Conservation (phyloP, 2,329 filamentous ascomycete genomes). For the Hawksworthiomyces lignivorus region DNA sequence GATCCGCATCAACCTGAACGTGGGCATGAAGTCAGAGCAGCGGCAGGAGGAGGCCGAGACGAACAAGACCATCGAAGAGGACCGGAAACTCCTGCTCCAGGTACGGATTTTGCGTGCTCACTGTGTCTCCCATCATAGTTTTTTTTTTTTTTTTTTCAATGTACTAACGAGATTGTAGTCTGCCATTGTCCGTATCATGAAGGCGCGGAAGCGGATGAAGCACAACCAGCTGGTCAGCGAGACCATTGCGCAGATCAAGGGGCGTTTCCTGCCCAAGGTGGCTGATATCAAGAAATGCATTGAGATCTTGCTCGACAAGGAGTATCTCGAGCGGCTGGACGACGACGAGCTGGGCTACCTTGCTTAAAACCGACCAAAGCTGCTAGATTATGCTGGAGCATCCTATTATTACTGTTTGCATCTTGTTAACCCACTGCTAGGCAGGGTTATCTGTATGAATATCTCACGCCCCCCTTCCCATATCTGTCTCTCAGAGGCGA, state of each 20-base stretch:
- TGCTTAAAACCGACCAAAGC: conserved; percentile 57
- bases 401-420: too few species aligned
- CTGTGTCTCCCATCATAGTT: neutral
- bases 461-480: too few species aligned
- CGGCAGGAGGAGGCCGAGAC: conserved; percentile 96
- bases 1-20: conserved; percentile 92
- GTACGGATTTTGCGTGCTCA: conserved; percentile 44
- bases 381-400: too few species aligned
- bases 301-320: conserved; percentile 96
- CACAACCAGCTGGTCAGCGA: conserved; percentile 90
- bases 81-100: conserved; percentile 92
- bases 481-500: too few species aligned
- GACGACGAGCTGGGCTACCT: conserved; percentile 93
- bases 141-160: neutral
- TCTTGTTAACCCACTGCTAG: neutral
- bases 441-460: too few species aligned
- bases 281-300: conserved; percentile 99
- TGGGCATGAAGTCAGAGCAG: conserved; percentile 88
- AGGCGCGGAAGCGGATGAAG: conserved; percentile 98
- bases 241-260: conserved; percentile 90
- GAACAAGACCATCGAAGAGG: conserved; percentile 98
- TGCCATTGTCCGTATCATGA: conserved; percentile 98
- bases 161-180: conserved; percentile 53
- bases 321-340: conserved; percentile 92
- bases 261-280: conserved; percentile 86